Evolutionary conservation across 768 basidiomycete species (phyloP).

Genomic region (Suillus cothurnatus): DNA sequence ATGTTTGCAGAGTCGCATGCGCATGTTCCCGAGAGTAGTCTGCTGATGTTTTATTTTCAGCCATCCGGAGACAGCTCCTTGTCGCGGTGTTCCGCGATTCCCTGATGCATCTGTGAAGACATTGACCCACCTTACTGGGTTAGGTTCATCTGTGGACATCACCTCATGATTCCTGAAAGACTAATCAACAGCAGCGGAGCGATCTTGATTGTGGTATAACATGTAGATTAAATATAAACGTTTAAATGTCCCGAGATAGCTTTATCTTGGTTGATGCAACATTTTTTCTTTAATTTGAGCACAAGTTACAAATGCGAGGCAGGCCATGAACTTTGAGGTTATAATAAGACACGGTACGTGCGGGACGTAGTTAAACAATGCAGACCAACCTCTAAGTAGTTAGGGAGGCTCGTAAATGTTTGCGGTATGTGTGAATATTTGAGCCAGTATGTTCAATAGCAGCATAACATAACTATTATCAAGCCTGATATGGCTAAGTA

Average conservation of each 20-base stretch:
- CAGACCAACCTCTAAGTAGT: no score
- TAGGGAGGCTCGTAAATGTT: no score
- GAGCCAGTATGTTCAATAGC: no score
- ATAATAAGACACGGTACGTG: background rate
- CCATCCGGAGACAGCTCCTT: background rate
- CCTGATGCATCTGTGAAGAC: background rate
- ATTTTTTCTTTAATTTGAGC: background rate
- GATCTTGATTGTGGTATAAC: background rate
- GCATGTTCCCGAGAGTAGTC: background rate
- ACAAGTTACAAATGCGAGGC: background rate
- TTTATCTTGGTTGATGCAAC: background rate
- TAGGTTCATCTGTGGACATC: background rate
- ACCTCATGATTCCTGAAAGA: background rate
- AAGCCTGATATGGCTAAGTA: no score
- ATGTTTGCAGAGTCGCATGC: background rate
- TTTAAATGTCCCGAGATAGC: background rate
- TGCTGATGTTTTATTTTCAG: background rate
- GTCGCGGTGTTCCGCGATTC: background rate
- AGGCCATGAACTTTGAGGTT: background rate
- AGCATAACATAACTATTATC: no score
- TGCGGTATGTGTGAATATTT: no score
- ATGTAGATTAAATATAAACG: background rate
- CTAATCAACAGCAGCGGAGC: background rate
- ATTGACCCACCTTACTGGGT: background rate
- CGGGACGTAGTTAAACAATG: conserved; percentile 53